phyloP scores from a whole-genome alignment of 768 basidiomycete genomes.

The Termitomyces sp. region DNA sequence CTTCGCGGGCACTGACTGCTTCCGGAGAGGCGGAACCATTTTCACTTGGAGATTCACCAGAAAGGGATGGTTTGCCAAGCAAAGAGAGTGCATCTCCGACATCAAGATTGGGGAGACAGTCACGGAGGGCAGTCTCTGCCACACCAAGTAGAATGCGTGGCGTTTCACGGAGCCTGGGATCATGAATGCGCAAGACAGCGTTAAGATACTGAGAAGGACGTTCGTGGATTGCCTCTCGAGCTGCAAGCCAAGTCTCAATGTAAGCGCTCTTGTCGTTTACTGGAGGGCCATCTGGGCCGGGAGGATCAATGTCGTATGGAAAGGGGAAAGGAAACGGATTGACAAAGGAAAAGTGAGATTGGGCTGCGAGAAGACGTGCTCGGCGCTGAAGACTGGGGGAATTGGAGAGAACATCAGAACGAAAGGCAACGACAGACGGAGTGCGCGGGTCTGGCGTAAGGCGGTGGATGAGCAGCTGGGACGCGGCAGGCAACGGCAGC shows the following conservation, averaged over 20 bases:
- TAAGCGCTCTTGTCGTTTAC: constrained; percentile 50
- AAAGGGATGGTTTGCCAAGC: constrained; percentile 56
- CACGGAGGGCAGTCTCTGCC: constrained; percentile 58
- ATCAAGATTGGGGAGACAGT: constrained; percentile 80
- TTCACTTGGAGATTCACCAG: constrained; percentile 30
- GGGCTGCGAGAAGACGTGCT: constrained; percentile 48
- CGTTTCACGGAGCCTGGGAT: constrained; percentile 43
- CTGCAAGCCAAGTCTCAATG: constrained; percentile 73
- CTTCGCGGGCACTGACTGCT: constrained; percentile 47
- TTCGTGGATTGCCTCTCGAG: constrained; percentile 51
- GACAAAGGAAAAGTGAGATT: constrained; percentile 75
- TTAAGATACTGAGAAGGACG: constrained; percentile 12
- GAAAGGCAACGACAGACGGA: constrained; percentile 46
- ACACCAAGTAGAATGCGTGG: constrained; percentile 63
- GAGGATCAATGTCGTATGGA: constrained; percentile 68
- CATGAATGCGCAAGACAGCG: constrained; percentile 35
- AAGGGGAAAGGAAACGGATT: constrained; percentile 80
- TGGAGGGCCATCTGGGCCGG: constrained; percentile 26
- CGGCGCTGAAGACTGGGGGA: constrained; percentile 68
- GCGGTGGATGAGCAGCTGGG: constrained; percentile 32
- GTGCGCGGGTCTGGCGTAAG: constrained; percentile 56
- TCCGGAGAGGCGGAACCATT: constrained; percentile 23
- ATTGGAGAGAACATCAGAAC: constrained; percentile 37
- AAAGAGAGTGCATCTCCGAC: constrained; percentile 76
- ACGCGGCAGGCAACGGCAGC: background rate